phyloP scores from a whole-genome alignment of 257 asterid species.

The Petrea volubilis region DNA sequence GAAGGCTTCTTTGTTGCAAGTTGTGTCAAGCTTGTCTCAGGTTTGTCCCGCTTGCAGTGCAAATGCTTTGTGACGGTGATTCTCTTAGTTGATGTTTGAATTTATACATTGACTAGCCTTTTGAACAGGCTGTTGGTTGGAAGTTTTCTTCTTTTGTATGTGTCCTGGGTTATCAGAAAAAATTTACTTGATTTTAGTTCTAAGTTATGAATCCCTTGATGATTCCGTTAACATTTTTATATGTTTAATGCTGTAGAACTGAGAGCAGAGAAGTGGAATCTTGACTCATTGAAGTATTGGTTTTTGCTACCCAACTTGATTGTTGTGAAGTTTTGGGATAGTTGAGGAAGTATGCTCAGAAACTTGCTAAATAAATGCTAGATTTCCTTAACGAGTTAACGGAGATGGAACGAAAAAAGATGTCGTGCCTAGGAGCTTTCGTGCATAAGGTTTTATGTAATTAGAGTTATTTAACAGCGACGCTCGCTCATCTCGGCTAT shows the following conservation, averaged over 20 bases:
- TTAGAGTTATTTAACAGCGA: background rate
- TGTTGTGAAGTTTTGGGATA: background rate
- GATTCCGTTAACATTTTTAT: background rate
- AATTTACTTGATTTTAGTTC: background rate
- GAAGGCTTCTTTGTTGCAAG: conserved; percentile 82
- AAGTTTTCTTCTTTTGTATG: too few species aligned
- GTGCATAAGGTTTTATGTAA: background rate
- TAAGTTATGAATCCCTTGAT: background rate
- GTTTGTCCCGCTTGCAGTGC: conserved; percentile 36
- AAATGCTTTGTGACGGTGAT: background rate
- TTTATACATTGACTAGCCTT: conserved; percentile 12
- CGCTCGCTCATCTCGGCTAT: background rate
- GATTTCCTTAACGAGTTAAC: background rate
- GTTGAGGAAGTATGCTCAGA: background rate
- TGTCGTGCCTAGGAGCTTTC: background rate
- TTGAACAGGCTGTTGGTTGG: background rate
- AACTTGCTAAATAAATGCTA: background rate
- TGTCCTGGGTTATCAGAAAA: background rate
- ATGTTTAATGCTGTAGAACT: conserved; percentile 10
- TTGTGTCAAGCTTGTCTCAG: conserved; percentile 89
- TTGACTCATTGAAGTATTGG: background rate
- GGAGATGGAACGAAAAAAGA: background rate
- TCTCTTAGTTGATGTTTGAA: conserved; percentile 10
- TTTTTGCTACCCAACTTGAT: background rate
- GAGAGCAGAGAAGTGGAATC: background rate